A percentile compares a stretch with the other conserved stretches of the same genome.
Conservation (phyloP, 345 rosid genomes). For the Euphorbia peplus region DNA sequence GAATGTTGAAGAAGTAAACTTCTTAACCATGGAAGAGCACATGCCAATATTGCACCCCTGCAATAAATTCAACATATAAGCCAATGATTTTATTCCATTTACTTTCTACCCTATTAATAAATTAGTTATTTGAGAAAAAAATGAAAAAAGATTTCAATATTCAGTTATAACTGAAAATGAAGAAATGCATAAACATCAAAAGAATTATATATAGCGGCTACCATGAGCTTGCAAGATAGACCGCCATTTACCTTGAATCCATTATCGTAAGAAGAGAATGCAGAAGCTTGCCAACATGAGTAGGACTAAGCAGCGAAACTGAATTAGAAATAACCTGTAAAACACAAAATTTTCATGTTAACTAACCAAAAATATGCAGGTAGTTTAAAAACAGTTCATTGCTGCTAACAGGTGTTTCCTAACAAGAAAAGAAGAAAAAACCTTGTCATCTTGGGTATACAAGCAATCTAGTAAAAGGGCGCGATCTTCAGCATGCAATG, state of each 20-base stretch:
- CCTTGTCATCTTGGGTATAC: slow-evolving; percentile 88
- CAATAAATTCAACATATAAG: slow-evolving; percentile 1
- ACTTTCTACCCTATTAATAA: not conserved
- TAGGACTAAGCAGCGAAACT: slow-evolving; percentile 56
- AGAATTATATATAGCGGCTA: not conserved
- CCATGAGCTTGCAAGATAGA: not conserved
- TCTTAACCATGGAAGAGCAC: slow-evolving; percentile 89
- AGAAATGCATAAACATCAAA: not conserved
- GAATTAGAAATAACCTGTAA: slow-evolving; percentile 85
- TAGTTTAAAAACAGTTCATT: not conserved
- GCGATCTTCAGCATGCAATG: slow-evolving; percentile 80
- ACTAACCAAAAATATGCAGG: not conserved
- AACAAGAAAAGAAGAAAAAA: slow-evolving; percentile 11
- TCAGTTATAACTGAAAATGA: not conserved
- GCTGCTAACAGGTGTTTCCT: no score
- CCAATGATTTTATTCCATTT: not conserved
- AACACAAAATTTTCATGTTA: slow-evolving; percentile 5
- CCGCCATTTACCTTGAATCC: slow-evolving; percentile 59
- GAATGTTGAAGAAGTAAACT: slow-evolving; percentile 79
- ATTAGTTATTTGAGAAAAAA: no score
- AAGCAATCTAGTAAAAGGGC: slow-evolving; percentile 86
- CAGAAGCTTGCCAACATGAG: slow-evolving; percentile 76
- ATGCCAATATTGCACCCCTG: slow-evolving; percentile 90
- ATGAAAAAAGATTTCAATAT: not conserved
- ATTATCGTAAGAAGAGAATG: slow-evolving; percentile 66